A percentile compares a stretch with the other conserved stretches of the same genome.
phyloP scores from a whole-genome alignment of 208 protist genomes.

The Acanthamoeba royreba region DNA sequence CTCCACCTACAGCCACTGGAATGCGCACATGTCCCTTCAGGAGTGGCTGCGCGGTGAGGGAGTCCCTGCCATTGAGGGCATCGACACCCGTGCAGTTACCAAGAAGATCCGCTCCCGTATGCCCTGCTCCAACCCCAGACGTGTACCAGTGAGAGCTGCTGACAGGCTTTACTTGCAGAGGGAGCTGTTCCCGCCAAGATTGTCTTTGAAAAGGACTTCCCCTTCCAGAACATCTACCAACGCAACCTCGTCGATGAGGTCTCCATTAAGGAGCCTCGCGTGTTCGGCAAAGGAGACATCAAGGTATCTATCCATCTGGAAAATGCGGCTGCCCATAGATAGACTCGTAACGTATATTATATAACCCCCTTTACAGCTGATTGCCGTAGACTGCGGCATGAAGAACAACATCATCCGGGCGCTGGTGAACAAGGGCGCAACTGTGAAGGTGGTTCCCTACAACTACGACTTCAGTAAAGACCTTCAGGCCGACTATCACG shows the following conservation, averaged over 20 bases:
- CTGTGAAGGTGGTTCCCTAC: conserved; percentile 84
- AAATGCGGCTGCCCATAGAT: not conserved
- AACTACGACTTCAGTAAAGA: conserved; percentile 92
- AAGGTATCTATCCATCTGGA: conserved; percentile 71
- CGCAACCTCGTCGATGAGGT: conserved; percentile 94
- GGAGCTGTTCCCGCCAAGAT: conserved; percentile 72
- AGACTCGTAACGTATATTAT: not conserved
- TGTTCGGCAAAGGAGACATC: conserved; percentile 51
- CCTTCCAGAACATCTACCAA: conserved; percentile 91
- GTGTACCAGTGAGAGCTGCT: not conserved
- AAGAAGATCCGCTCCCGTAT: conserved; percentile 93
- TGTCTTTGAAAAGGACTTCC: conserved; percentile 45
- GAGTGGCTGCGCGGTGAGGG: conserved; percentile 89
- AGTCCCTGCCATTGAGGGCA: conserved; percentile 95
- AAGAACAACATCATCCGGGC: conserved; percentile 81
- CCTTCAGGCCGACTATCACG: conserved; percentile 92
- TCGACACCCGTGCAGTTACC: conserved; percentile 97
- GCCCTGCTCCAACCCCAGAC: too few relatives aligned
- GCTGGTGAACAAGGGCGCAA: conserved; percentile 67
- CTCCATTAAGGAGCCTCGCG: conserved; percentile 81
- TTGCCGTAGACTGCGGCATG: conserved; percentile 84
- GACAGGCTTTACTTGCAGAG: not conserved
- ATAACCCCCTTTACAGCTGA: not conserved
- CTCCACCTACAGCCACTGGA: conserved; percentile 12
- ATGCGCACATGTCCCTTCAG: conserved; percentile 15